Conservation (phyloP, 306 rosid genomes). For the Prunus persica region Prunus_persica_NCBIv2 NC_034016.1:4705501-4706000, state of each 20-base stretch:
- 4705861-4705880: background rate
- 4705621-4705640: too few relatives aligned
- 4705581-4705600: background rate
- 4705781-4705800: background rate
- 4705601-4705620: too few relatives aligned
- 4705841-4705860: background rate
- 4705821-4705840: background rate
- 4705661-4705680: background rate
- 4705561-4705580: background rate
- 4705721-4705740: background rate
- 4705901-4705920: background rate
- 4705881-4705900: constrained; percentile 2
- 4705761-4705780: background rate
- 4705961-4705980: background rate
- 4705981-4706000: background rate
- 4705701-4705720: background rate
- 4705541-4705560: background rate
- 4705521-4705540: background rate
- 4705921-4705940: background rate
- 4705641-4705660: background rate
- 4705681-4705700: background rate
- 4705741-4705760: background rate
- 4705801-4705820: background rate
- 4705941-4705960: background rate
- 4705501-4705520: background rate